phyloP scores from a whole-genome alignment of 176 grass and related monocot species.

The Canna indica region DNA sequence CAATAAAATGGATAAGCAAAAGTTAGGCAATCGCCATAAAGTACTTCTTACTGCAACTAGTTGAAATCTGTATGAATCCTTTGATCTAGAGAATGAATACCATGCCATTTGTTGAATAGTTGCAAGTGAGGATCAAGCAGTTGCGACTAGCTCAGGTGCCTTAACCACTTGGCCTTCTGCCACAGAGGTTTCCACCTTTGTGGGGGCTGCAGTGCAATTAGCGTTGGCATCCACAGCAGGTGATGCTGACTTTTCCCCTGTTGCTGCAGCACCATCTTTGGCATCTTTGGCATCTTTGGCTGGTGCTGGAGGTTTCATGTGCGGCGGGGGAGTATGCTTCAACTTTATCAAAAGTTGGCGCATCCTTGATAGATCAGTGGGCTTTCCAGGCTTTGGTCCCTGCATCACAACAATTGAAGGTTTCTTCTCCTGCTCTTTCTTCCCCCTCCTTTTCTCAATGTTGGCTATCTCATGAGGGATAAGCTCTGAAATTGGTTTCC shows the following conservation, averaged over 20 bases:
- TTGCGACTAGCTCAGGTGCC: not conserved
- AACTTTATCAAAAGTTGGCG: not conserved
- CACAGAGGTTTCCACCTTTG: not conserved
- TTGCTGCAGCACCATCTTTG: not conserved
- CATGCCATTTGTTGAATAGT: not conserved
- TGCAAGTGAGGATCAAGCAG: not conserved
- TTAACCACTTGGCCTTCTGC: not conserved
- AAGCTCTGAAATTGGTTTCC: constrained; percentile 2
- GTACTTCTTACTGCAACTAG: not conserved
- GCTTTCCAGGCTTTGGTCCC: constrained; percentile 6
- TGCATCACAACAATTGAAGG: not conserved
- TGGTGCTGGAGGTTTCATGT: constrained; percentile 7
- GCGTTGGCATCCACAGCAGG: not conserved
- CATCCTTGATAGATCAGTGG: constrained; percentile 3
- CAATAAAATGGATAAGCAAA: not conserved
- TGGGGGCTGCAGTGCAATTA: not conserved
- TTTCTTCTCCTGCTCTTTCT: constrained; percentile 2
- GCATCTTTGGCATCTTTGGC: constrained; percentile 5
- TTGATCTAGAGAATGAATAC: not conserved
- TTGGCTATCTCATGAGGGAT: constrained; percentile 10
- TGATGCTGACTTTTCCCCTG: not conserved
- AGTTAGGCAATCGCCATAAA: not conserved
- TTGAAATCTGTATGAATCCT: not conserved
- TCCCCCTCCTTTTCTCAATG: constrained; percentile 7
- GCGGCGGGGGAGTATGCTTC: not conserved